Evolutionary conservation across 495 filamentous ascomycete species (phyloP).

Genomic region (Daldinia decipiens): DNA sequence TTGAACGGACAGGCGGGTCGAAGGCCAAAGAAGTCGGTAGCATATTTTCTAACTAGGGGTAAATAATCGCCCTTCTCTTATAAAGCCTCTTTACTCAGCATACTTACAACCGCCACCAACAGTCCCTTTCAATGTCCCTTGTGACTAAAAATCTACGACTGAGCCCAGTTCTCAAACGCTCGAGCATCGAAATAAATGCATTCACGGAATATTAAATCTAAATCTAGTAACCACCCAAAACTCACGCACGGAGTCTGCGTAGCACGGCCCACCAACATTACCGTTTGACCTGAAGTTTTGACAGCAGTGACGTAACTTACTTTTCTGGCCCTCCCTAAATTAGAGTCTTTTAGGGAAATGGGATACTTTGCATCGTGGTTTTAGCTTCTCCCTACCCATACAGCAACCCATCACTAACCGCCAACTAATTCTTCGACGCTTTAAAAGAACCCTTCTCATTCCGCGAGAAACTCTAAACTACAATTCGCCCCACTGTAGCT

Average conservation of each 20-base stretch:
- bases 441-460: not conserved
- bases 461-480: no score
- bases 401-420: not conserved
- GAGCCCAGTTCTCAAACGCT: not conserved
- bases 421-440: not conserved
- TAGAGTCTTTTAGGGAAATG: not conserved
- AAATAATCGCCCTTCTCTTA: not conserved
- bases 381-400: not conserved
- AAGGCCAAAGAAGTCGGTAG: not conserved
- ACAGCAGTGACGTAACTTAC: not conserved
- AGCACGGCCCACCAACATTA: not conserved
- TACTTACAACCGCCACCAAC: not conserved
- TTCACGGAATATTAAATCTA: no score
- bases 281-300: not conserved
- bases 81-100: constrained; percentile 3
- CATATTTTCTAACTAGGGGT: not conserved
- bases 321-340: not conserved
- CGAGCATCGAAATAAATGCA: no score
- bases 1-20: not conserved
- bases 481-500: no score
- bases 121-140: not conserved
- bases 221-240: not conserved
- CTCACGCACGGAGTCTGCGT: not conserved
- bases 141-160: not conserved
- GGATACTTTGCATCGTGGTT: not conserved